Conservation (phyloP, 2,329 filamentous ascomycete genomes). For the Beauveria bassiana region DNA sequence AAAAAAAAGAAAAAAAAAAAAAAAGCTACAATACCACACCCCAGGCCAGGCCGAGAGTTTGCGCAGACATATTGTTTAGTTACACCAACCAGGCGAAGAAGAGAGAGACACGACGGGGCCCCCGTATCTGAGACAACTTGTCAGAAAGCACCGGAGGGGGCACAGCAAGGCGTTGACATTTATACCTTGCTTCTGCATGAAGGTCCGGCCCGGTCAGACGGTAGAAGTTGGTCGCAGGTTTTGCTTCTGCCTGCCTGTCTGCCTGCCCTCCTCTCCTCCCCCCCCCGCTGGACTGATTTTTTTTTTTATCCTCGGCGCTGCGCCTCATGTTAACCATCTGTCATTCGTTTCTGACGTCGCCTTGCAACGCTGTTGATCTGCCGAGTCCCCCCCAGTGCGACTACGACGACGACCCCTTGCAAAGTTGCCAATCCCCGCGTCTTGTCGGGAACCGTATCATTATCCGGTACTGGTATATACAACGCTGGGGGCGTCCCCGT, state of each 20-base stretch:
- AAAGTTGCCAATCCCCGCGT: background rate
- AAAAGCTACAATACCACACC: background rate
- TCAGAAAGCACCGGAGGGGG: background rate
- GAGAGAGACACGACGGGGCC: background rate
- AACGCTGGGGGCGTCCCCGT: background rate
- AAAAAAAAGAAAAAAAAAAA: background rate
- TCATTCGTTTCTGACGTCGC: background rate
- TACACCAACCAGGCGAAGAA: background rate
- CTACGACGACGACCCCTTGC: background rate
- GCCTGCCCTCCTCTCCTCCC: background rate
- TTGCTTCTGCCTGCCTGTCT: background rate
- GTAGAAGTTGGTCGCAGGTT: background rate
- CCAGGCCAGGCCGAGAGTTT: background rate
- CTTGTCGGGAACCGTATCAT: background rate
- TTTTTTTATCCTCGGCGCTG: background rate
- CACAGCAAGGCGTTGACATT: background rate
- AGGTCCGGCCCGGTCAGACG: background rate
- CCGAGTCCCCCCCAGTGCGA: background rate
- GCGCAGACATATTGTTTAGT: background rate
- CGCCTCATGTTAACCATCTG: background rate
- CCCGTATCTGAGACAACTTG: slow-evolving; percentile 2
- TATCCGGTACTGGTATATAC: background rate
- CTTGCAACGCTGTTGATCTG: background rate
- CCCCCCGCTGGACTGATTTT: background rate
- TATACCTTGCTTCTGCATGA: background rate